phyloP scores from a whole-genome alignment of 805 yeast species.

The Saturnispora sanitii region DNA sequence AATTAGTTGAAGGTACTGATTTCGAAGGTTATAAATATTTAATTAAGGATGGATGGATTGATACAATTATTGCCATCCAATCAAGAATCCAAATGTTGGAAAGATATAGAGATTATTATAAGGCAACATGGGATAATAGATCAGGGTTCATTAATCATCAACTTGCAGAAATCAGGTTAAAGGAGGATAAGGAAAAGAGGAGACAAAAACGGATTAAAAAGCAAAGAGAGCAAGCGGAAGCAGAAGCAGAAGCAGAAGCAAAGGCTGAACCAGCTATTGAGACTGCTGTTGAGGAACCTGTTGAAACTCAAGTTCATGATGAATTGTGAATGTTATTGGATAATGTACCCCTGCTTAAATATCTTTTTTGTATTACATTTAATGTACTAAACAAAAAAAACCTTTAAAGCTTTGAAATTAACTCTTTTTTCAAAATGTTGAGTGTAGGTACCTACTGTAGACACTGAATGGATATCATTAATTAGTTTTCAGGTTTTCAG shows the following conservation, averaged over 20 bases:
- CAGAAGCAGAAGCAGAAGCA: neutral
- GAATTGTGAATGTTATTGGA: slow-evolving; percentile 1
- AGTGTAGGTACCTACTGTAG: too few relatives aligned
- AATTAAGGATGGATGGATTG: slow-evolving; percentile 15
- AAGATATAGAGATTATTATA: slow-evolving; percentile 11
- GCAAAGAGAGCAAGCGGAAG: neutral
- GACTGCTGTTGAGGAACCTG: too few relatives aligned
- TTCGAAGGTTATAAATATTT: slow-evolving; percentile 16
- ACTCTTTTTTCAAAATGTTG: too few relatives aligned
- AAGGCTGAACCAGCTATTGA: neutral
- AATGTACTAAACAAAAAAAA: too few relatives aligned
- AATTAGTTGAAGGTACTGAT: slow-evolving; percentile 20
- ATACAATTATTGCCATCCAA: slow-evolving; percentile 15
- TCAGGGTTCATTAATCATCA: slow-evolving; percentile 19
- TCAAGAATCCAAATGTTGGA: slow-evolving; percentile 11
- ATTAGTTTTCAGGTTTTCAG: too few relatives aligned
- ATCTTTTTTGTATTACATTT: neutral
- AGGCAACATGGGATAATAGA: slow-evolving; percentile 23
- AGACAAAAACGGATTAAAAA: slow-evolving; percentile 10
- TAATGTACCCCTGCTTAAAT: neutral
- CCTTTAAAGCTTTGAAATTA: too few relatives aligned
- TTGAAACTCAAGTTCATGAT: slow-evolving; percentile 2
- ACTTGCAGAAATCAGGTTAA: slow-evolving; percentile 2
- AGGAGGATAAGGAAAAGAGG: slow-evolving; percentile 14
- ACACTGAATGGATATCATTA: too few relatives aligned